Conservation (phyloP, 352 stramenopile genomes). For the Aphanomyces cochlioides region DNA sequence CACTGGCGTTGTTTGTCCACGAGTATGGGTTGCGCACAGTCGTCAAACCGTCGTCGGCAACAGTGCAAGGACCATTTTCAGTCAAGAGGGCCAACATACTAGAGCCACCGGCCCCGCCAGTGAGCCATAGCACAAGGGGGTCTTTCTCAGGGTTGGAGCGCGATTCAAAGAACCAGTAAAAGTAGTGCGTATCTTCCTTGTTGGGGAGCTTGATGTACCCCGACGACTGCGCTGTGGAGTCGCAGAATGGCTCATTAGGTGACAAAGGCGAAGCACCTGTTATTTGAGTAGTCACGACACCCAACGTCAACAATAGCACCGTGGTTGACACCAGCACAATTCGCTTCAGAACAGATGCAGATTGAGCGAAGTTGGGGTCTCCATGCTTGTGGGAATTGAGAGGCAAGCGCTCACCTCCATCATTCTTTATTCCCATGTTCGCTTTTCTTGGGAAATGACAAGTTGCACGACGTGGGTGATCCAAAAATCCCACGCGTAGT, state of each 20-base stretch:
- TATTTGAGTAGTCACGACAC: too few species aligned
- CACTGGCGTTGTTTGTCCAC: conserved; percentile 30
- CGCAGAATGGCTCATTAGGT: not conserved
- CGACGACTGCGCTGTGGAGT: conserved; percentile 17
- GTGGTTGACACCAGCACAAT: too few species aligned
- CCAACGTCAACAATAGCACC: too few species aligned
- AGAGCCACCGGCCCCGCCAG: conserved; percentile 32
- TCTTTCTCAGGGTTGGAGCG: conserved; percentile 24
- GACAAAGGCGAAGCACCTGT: too few species aligned
- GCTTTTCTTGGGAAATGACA: too few species aligned
- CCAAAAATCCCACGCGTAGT: too few species aligned
- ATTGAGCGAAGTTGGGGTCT: too few species aligned
- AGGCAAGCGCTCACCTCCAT: too few species aligned
- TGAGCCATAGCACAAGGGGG: conserved; percentile 35
- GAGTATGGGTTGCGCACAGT: conserved; percentile 28
- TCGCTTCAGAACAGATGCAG: too few species aligned
- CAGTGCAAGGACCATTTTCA: conserved; percentile 34
- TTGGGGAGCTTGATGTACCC: conserved; percentile 30
- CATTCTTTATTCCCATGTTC: too few species aligned
- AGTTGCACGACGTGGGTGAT: too few species aligned
- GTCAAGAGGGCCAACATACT: conserved; percentile 31
- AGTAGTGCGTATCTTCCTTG: conserved; percentile 26
- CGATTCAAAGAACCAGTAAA: conserved; percentile 31
- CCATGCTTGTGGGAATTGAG: too few species aligned
- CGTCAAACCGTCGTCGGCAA: conserved; percentile 23